phyloP scores from a whole-genome alignment of 2,329 filamentous ascomycete genomes.

The Piedraia hortae region DNA sequence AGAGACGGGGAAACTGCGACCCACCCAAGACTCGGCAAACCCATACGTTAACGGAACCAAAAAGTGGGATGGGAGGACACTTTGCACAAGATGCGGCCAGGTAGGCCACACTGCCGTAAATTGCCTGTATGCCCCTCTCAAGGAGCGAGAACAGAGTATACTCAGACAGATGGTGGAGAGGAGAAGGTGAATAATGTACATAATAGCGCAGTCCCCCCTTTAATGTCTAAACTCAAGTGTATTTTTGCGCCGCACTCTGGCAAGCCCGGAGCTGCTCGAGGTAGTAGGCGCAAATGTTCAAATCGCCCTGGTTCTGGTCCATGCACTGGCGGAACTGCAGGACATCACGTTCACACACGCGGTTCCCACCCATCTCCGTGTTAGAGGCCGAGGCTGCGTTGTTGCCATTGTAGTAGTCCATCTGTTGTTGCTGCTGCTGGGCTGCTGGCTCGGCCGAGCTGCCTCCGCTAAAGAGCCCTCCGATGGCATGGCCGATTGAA shows the following conservation, averaged over 20 bases:
- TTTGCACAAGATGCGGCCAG: constrained; percentile 1
- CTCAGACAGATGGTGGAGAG: constrained; percentile 1
- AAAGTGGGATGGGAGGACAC: not conserved
- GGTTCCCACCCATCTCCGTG: no score
- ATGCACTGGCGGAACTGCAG: constrained; percentile 82
- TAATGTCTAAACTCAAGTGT: no score
- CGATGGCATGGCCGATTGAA: constrained; percentile 81
- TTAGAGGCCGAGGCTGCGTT: constrained; percentile 16
- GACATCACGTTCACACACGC: constrained; percentile 45
- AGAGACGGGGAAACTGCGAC: no score
- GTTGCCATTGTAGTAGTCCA: constrained; percentile 9
- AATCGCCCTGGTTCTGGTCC: constrained; percentile 78
- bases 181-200: no score
- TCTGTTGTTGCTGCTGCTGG: constrained; percentile 9
- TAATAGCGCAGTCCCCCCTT: no score
- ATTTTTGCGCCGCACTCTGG: constrained; percentile 20
- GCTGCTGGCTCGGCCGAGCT: constrained; percentile 21
- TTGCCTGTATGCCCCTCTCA: constrained; percentile 1
- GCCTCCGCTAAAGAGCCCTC: constrained; percentile 60
- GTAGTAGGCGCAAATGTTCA: constrained; percentile 96
- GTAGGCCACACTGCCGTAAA: constrained; percentile 1
- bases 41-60: constrained; percentile 1
- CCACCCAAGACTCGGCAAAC: constrained; percentile 1
- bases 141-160: not conserved
- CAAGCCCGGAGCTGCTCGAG: constrained; percentile 52